These are phyloP conservation scores for Edaphochlamys debaryana DNA, from an alignment of 139 green algal genomes.

Conservation along the genomic window DNA sequence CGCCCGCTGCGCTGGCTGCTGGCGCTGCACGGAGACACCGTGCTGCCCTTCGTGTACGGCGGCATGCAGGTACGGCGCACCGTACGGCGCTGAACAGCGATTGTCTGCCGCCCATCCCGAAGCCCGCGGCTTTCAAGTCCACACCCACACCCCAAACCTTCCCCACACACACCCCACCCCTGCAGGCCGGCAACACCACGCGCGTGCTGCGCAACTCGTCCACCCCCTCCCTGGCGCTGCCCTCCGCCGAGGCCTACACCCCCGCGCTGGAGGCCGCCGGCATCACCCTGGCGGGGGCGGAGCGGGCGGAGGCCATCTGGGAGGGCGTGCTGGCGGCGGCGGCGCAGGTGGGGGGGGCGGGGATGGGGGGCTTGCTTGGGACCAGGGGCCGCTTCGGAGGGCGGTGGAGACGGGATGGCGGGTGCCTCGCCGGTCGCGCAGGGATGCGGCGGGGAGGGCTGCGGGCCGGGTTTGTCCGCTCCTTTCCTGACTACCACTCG, in stretches of 20 bases:
- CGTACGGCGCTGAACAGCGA: too few relatives aligned
- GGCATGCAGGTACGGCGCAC: slow-evolving; percentile 48
- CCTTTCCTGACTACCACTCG: too few relatives aligned
- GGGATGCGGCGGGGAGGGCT: too few relatives aligned
- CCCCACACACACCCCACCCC: not conserved
- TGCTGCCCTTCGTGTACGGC: slow-evolving; percentile 78
- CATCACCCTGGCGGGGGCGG: slow-evolving; percentile 74
- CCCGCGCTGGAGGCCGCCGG: slow-evolving; percentile 54
- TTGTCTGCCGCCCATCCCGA: too few relatives aligned
- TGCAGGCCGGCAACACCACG: slow-evolving; percentile 59
- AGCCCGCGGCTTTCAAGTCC: too few relatives aligned
- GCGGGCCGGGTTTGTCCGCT: too few relatives aligned
- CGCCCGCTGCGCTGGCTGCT: slow-evolving; percentile 96
- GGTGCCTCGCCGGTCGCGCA: too few relatives aligned
- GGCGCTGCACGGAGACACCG: slow-evolving; percentile 85
- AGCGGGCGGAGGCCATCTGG: slow-evolving; percentile 81
- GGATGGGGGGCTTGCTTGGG: too few relatives aligned
- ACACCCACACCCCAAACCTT: not conserved
- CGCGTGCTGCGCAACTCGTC: slow-evolving; percentile 75
- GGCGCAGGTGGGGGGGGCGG: slow-evolving; percentile 29
- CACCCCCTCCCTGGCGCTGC: slow-evolving; percentile 48
- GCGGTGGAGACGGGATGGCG: too few relatives aligned
- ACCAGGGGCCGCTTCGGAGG: too few relatives aligned
- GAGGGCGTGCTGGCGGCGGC: slow-evolving; percentile 57
- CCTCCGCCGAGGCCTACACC: slow-evolving; percentile 75